Evolutionary conservation across 345 rosid species (phyloP), one percentile per base, ranked within the genome.

Genomic region (Gossypium rotundifolium): DNA sequence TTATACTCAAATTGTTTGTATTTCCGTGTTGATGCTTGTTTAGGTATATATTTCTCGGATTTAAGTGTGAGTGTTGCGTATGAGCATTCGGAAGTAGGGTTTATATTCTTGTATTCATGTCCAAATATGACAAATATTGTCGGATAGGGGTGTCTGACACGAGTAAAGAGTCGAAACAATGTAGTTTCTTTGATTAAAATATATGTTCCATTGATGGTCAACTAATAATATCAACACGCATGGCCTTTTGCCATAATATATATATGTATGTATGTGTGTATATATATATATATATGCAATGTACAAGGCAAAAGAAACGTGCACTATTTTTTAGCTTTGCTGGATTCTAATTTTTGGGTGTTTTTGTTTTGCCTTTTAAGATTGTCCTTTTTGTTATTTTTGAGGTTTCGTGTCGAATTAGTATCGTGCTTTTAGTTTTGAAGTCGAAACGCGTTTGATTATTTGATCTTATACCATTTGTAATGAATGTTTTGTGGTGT

Each of bases 141-240:
- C 3, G 12, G 12, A 45, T 45, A 9, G 10, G 48, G 11, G 11
- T 44, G 11, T 7, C 48, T 1, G 11, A 45, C 2, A 45, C 25
- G 12, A 55, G 23, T 55, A 55, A 55, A 18, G 25, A 18, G 4
- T 18, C 12, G 23, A 20, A 55, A 18, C 25, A 55, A 18, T 9
- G 18, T 55, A 55, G 57, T 16, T 2, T 17, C 57, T 53, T 0
- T 63, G 13, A 77, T 60, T 27, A 45, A 49, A 72, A 75, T 64
- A 18, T 53, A 18, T 53, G 38, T 46, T 65, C 62, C 42, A 48
- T 75, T 75, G 76, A 73, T 65, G 23, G 78, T 79, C 83, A 82
- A 73, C 79, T 52, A 11, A 33, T 33, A 33, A 33, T 33, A 33
- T 33, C 40, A 33, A 20, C 52, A 17, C 70, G 70, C 29, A 27